These are phyloP conservation scores for Tetrapisispora nanseiensis DNA, from an alignment of 805 yeast genomes.

Conservation along the genomic window DNA sequence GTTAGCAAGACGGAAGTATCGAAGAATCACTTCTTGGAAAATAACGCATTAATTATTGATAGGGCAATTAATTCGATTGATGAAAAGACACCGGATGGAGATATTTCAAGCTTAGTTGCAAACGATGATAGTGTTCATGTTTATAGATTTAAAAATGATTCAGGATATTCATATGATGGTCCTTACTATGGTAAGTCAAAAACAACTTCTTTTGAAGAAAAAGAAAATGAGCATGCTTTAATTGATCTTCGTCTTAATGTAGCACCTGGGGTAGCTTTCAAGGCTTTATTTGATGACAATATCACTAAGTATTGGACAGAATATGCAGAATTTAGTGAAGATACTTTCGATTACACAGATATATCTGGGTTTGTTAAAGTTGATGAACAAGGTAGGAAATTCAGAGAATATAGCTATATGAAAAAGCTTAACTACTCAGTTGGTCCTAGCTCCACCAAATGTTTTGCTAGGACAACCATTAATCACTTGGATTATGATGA, in stretches of 20 bases:
- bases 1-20: not conserved
- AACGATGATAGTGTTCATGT: constrained; percentile 2
- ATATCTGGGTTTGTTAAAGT: constrained; percentile 26
- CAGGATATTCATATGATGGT: constrained; percentile 46
- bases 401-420: constrained; percentile 51
- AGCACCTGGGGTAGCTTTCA: constrained; percentile 68
- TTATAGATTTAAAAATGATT: constrained; percentile 29
- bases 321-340: constrained; percentile 32
- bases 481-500: constrained; percentile 38
- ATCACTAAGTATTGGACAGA: constrained; percentile 33
- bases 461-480: constrained; percentile 63
- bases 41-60: constrained; percentile 19
- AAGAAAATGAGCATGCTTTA: constrained; percentile 43
- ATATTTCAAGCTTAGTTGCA: not conserved
- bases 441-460: constrained; percentile 88
- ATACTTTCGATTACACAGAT: constrained; percentile 29
- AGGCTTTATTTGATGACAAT: constrained; percentile 59
- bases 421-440: constrained; percentile 71
- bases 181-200: constrained; percentile 55
- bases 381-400: constrained; percentile 32
- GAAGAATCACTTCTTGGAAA: not conserved
- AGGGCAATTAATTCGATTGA: constrained; percentile 38
- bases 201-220: constrained; percentile 35
- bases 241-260: constrained; percentile 47
- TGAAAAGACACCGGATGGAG: constrained; percentile 18